Conservation (phyloP, 2,329 filamentous ascomycete genomes). For the Metarhizium sp. region DNA sequence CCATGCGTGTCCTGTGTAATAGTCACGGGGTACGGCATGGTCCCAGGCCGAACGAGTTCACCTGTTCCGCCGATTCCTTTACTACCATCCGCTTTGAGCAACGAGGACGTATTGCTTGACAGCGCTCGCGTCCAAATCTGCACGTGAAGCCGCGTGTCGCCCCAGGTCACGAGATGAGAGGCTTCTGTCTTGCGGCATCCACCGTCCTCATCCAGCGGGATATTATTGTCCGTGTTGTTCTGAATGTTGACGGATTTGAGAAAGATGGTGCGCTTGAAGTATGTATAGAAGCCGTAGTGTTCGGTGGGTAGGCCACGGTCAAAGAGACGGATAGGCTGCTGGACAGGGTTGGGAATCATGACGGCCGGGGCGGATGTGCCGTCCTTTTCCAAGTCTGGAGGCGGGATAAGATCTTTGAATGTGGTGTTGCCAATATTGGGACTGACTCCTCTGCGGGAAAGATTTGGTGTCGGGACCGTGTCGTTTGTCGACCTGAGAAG, state of each 20-base stretch:
- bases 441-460: slow-evolving; percentile 14
- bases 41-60: slow-evolving; percentile 38
- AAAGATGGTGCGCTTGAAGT: slow-evolving; percentile 83
- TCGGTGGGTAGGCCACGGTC: slow-evolving; percentile 73
- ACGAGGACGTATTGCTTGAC: slow-evolving; percentile 33
- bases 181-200: slow-evolving; percentile 45
- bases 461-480: slow-evolving; percentile 16
- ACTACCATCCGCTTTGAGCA: slow-evolving; percentile 19
- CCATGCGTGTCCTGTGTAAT: slow-evolving; percentile 54
- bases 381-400: slow-evolving; percentile 53
- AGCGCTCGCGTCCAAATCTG: slow-evolving; percentile 52
- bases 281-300: slow-evolving; percentile 90
- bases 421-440: slow-evolving; percentile 14
- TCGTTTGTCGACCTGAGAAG: slow-evolving; percentile 44
- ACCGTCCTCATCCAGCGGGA: slow-evolving; percentile 43
- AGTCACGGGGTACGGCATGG: slow-evolving; percentile 56
- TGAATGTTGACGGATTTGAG: slow-evolving; percentile 49
- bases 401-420: slow-evolving; percentile 43
- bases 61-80: slow-evolving; percentile 16
- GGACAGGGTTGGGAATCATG: slow-evolving; percentile 58
- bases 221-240: slow-evolving; percentile 32
- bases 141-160: slow-evolving; percentile 52
- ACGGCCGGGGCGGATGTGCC: slow-evolving; percentile 64
- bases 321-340: slow-evolving; percentile 77
- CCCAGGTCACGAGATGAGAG: slow-evolving; percentile 46